Percentiles rank a stretch among this genome's conserved stretches.
Conservation (phyloP, 176 grass and related monocot genomes). For the Saccharum officinarum region DNA sequence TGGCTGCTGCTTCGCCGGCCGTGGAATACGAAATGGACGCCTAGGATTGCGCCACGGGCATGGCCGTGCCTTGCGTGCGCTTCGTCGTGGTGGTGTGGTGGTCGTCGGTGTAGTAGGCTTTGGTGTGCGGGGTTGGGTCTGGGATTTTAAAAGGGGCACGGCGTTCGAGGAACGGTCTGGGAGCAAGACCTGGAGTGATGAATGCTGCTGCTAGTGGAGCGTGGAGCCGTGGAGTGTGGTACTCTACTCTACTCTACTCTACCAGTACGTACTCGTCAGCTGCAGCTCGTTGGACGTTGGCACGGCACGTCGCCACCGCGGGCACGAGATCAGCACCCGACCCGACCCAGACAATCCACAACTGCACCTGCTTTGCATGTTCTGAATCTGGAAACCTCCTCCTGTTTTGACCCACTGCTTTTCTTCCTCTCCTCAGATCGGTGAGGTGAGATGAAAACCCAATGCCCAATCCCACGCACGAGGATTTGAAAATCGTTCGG, state of each 20-base stretch:
- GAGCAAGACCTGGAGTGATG: background rate
- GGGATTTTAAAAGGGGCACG: conserved; percentile 25
- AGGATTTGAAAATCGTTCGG: background rate
- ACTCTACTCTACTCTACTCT: no score
- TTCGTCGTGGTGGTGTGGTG: background rate
- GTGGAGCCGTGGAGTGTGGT: no score
- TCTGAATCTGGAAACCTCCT: background rate
- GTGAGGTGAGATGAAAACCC: no score
- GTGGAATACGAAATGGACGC: conserved; percentile 39
- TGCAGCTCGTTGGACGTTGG: background rate
- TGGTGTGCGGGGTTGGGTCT: background rate
- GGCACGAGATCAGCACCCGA: background rate
- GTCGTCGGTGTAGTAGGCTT: background rate
- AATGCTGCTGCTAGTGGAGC: background rate
- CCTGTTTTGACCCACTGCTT: background rate
- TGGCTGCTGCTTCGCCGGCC: background rate
- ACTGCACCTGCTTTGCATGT: conserved; percentile 21
- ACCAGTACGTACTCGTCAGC: no score
- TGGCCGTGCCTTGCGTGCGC: background rate
- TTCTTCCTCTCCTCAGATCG: background rate
- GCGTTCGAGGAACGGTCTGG: conserved; percentile 45
- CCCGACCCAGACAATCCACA: background rate
- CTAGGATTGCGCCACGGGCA: conserved; percentile 42
- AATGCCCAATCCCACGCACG: background rate
- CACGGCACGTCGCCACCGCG: no score